Evolutionary conservation across 2,329 filamentous ascomycete genomes (phyloP).

Genomic region (Trichoderma koningii): DNA sequence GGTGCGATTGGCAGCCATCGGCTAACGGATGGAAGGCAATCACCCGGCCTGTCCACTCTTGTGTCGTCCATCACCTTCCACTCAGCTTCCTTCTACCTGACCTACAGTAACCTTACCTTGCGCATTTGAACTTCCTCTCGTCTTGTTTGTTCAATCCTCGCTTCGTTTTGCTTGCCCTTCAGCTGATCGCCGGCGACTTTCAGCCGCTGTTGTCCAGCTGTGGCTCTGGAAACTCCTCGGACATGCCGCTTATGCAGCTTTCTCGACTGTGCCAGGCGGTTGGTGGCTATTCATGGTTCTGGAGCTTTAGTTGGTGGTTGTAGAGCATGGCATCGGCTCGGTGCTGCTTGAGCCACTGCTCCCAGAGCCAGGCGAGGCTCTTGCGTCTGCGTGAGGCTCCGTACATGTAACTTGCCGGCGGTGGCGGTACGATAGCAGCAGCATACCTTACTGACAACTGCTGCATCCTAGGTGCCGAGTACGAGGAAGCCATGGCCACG

Average conservation of each 20-base stretch:
- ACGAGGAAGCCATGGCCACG: neutral
- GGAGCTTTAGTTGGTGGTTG: too few species aligned
- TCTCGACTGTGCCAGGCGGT: neutral
- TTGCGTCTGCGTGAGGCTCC: neutral
- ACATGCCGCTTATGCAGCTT: constrained; percentile 1
- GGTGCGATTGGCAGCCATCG: constrained; percentile 4
- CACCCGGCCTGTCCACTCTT: constrained; percentile 6
- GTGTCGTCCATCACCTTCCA: neutral
- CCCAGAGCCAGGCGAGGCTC: neutral
- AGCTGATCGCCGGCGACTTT: too few species aligned
- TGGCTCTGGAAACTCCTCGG: neutral
- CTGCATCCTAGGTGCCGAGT: neutral
- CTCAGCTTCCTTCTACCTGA: neutral
- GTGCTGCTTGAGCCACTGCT: neutral
- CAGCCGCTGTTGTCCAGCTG: too few species aligned
- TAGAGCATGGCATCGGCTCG: too few species aligned
- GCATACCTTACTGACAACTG: neutral
- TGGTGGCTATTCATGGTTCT: neutral
- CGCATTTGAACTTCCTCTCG: neutral
- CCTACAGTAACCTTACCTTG: neutral
- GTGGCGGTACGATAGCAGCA: neutral
- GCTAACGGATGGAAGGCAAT: constrained; percentile 5
- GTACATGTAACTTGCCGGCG: neutral
- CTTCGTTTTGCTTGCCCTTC: neutral
- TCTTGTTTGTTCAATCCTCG: neutral